Base-by-base conservation (phyloP, 2,329 filamentous ascomycete species). In the Aspergillus sp. region DNA sequence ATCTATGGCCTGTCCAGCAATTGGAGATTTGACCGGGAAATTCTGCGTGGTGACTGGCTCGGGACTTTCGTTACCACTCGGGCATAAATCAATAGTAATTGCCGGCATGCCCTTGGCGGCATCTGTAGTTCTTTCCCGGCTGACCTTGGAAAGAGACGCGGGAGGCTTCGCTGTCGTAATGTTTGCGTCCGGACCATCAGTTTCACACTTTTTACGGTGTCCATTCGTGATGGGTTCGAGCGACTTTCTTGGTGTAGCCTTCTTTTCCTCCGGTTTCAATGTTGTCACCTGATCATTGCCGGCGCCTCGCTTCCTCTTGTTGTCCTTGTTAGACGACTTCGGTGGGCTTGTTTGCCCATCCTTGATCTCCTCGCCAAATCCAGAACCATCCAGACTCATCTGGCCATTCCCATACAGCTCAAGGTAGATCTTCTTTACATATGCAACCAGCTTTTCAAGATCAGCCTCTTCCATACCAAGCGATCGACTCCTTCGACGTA, bases 341-440 rank as follows among this genome's bases (percentile, higher is more conserved):
- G 65, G 30, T 57, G 64, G 17, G 25, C 58, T 41, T 10, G 45
- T 10, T 47, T 61, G 39, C 4, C 59, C 60, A 23, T 64, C 63
- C 9, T 69, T 59, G 13, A 70, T 62, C 55, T 73, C 69, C n/a
- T 67, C 59, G 5, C 69, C 70, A 36, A 69, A 70, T 2, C 55
- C 41, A 5, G 59, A 59, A 1, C 61, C 63, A 21, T 63, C 59
- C 28, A n/a, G 25, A 39, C 52, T 53, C 36, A 17, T 30, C 32
- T 25, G 49, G 1, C 9, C 28, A 21, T 63, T 57, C 2, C 55
- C 60, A 19, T 62, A 58, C 3, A 57, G 19, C 2, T 67, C 63
- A 2, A 72, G 62, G 55, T 70, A 74, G 2, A 57, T 61, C 23
- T 52, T 63, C 47, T 65, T 68, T n/a, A 72, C 63, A 39, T 69